These are phyloP conservation scores for Parasitella parasitica DNA, from an alignment of 371 early-diverging fungal genomes.

Conservation along the genomic window DNA sequence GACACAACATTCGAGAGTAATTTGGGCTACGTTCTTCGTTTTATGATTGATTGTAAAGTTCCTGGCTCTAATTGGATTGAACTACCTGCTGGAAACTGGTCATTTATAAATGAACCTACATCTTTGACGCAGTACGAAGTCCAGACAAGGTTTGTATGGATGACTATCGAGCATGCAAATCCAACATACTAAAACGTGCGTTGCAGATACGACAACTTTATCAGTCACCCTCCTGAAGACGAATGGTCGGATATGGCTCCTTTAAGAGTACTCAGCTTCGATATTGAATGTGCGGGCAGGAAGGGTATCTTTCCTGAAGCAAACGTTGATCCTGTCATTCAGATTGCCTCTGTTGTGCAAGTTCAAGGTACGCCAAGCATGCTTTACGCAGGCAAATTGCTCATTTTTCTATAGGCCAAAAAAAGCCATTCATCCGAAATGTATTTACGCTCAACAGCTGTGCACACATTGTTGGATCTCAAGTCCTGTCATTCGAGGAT, in stretches of 20 bases:
- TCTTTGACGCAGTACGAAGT: conserved; percentile 89
- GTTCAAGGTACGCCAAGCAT: conserved; percentile 64
- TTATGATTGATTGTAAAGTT: conserved; percentile 96
- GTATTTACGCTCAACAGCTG: conserved; percentile 92
- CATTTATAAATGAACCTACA: conserved; percentile 31
- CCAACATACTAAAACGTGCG: conserved; percentile 2
- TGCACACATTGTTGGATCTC: conserved; percentile 93
- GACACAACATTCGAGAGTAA: conserved; percentile 90
- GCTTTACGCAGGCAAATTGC: neutral
- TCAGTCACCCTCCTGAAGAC: conserved; percentile 86
- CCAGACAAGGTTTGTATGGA: conserved; percentile 53
- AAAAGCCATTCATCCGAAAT: conserved; percentile 85
- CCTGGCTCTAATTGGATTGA: conserved; percentile 94
- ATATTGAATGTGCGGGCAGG: conserved; percentile 99
- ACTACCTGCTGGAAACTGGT: conserved; percentile 74
- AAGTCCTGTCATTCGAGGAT: conserved; percentile 80
- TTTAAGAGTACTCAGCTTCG: conserved; percentile 95
- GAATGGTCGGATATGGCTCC: conserved; percentile 96
- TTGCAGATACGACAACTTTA: conserved; percentile 63
- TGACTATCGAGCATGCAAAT: too few relatives aligned
- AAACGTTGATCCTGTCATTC: conserved; percentile 96
- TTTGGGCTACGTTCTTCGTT: conserved; percentile 87
- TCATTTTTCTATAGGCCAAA: conserved; percentile 54
- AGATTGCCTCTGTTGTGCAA: conserved; percentile 97
- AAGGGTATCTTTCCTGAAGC: conserved; percentile 98